These are phyloP conservation scores for Betula pendula DNA, from an alignment of 306 rosid genomes.

Conservation along the genomic window DNA sequence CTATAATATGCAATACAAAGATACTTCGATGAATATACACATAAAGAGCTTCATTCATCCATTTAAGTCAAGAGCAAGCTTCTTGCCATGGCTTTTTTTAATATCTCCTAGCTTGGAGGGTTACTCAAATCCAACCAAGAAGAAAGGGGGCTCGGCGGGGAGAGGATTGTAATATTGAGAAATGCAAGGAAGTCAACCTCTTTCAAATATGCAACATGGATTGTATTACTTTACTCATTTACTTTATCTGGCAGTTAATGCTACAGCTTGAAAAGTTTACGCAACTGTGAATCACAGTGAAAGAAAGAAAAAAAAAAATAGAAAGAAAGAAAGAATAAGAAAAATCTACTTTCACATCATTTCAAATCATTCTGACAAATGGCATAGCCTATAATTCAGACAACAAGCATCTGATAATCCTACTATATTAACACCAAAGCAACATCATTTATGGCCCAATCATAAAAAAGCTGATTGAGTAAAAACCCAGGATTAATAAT, in stretches of 20 bases:
- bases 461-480: conserved; percentile 6
- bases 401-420: neutral
- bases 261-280: neutral
- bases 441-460: neutral
- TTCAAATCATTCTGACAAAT: neutral
- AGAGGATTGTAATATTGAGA: too few relatives aligned
- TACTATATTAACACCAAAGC: neutral
- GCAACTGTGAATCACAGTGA: neutral
- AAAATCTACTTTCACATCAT: neutral
- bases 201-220: too few relatives aligned
- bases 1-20: neutral
- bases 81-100: too few relatives aligned
- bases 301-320: neutral
- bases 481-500: neutral
- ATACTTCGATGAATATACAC: neutral
- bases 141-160: too few relatives aligned
- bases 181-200: too few relatives aligned
- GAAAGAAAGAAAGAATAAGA: neutral
- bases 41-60: neutral
- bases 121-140: too few relatives aligned
- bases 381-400: neutral
- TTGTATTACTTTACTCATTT: too few relatives aligned
- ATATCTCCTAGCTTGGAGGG: too few relatives aligned
- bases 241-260: neutral
- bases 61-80: too few relatives aligned